Base-by-base conservation (phyloP, 345 rosid species). In the Cardiospermum halicacabum region DNA sequence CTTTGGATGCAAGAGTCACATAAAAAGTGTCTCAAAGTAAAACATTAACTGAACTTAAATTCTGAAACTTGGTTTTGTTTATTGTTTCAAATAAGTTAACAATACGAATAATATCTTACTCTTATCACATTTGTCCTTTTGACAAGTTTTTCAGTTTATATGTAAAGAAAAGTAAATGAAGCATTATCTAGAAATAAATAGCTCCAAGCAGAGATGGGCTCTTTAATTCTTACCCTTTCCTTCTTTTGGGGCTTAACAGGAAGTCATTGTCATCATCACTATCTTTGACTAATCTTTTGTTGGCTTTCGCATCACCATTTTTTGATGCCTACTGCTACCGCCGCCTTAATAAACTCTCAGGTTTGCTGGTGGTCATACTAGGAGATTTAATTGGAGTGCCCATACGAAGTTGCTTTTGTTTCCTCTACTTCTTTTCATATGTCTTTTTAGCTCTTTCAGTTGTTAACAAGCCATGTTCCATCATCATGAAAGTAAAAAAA, bases 391-490 rank as follows among this genome's bases (percentile, higher is more conserved):
- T 37, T 3, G 93, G 96, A 68, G 86, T 89, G 64, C 93, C 96
- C 65, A 50, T 58, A 49, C 96, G 80, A 34, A 82, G 69, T 72
- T 87, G 84, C 79, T 85, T 94, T 80, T 82, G 96, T 77, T 82
- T 91, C 68, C 89, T 84, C 74, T 84, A 97, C 70, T 89, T 94
- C 85, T 83, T 94, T 79, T 91, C 97, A 3, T 72, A 60, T 4
- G 95, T 91, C 77, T 43, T 82, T 73, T 82, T 91, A 2, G 96
- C 82, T 75, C 80, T 84, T 4, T 87, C 95, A 9, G 86, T 78
- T 55, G 96, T 84, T 67, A 94, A 74, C 77, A 94, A 75, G 24
- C 96, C 97, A 67, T 94, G 96, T 78, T 94, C 99, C 99, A 94
- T 91, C 85, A 94, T 80, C 99, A 97, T 94, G 77, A 53, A 76